Base-by-base conservation (phyloP, 495 filamentous ascomycete species). In the Penicillium lagena region DNA sequence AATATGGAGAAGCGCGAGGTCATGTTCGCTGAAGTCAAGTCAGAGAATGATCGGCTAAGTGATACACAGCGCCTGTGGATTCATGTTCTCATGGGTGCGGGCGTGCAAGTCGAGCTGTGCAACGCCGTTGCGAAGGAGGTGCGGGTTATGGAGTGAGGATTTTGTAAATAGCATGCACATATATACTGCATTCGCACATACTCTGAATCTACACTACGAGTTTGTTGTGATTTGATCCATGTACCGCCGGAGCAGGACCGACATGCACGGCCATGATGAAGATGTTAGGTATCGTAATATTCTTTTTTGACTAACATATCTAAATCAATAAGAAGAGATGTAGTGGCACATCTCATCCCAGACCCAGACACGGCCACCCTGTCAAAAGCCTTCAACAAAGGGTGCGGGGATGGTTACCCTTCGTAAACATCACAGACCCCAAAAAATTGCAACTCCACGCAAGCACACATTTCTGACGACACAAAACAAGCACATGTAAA, bases 41-140 rank as follows among this genome's bases (percentile, higher is more conserved):
- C 84, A 47, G 88, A 89, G 67, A 96, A 96, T 70, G 93, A 98
- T 73, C 80, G 89, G 29, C 71, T 98, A 58, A 96, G 91, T 66
- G 93, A 98, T 74, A 94, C 90, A 30, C 93, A 98, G 67, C 75
- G 93, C 51, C 71, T 98, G 33, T 98, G 93, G 93, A 96, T 96
- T 54, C 87, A 96, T 73, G 89, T 96, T 2, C 68, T 98, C 39
- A 81, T 79, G 5, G 82, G 82, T 2, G 89, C 90, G 4, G 90
- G 91, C 1, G 76, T 98, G 10, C 75, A 69, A 51, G 90, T 97
- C 27, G 89, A 95, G 62, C 63, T 97, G 43, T 96, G 90, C 66
- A 83, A 90, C 71, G 90, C 87, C 7, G 78, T 89, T 59, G 87
- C 90, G 33, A 83, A 69, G 62, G 84, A 95, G 61, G 77, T 82